A percentile compares a stretch with the other conserved stretches of the same genome.
These are phyloP conservation scores for Ochetophila trinervis DNA, from an alignment of 306 rosid species.

Conservation along the genomic window DNA sequence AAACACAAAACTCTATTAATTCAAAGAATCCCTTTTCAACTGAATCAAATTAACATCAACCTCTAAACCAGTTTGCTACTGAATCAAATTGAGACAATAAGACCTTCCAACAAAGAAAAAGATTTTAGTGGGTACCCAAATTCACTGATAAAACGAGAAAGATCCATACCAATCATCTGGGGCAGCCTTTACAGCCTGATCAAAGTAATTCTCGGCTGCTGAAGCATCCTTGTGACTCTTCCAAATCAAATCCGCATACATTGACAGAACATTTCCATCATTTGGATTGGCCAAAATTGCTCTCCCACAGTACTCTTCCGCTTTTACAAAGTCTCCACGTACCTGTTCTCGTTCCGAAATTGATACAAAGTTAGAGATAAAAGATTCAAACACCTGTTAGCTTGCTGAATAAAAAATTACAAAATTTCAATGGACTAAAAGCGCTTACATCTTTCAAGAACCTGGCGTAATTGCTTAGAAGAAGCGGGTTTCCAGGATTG, in stretches of 20 bases:
- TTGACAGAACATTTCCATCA: constrained; percentile 58
- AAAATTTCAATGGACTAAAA: background rate
- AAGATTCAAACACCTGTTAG: background rate
- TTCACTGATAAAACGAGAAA: background rate
- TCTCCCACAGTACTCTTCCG: constrained; percentile 85
- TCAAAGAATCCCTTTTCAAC: background rate
- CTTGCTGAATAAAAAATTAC: background rate
- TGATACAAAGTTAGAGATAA: background rate
- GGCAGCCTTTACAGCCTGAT: constrained; percentile 70
- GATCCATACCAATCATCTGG: constrained; percentile 67
- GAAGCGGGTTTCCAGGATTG: constrained; percentile 67
- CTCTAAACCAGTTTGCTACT: background rate
- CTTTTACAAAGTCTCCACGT: constrained; percentile 55
- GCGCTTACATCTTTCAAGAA: constrained; percentile 70
- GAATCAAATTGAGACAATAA: too few relatives aligned
- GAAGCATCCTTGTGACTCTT: constrained; percentile 61
- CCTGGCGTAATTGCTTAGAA: constrained; percentile 73
- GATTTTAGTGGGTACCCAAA: background rate
- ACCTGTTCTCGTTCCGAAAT: constrained; percentile 35
- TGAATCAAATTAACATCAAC: background rate
- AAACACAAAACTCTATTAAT: constrained; percentile 16
- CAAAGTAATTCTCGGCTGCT: constrained; percentile 62
- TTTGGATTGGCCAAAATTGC: constrained; percentile 73
- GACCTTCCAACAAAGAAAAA: too few relatives aligned
- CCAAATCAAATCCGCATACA: constrained; percentile 88